phyloP scores from a whole-genome alignment of 1,139 yeast species.

The Kodamaea derodonti region DNA sequence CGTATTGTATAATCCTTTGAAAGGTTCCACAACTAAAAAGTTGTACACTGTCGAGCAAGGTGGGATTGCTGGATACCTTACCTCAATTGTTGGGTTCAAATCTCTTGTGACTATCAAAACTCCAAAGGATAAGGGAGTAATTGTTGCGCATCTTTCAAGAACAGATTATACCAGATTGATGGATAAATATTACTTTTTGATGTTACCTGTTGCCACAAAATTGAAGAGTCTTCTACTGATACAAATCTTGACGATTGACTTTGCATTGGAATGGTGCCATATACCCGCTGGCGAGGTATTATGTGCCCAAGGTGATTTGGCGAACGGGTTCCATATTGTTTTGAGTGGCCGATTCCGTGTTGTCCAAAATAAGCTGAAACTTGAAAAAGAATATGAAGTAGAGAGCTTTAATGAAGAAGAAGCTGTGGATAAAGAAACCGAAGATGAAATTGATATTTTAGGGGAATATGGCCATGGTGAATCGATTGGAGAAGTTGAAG shows the following conservation, averaged over 20 bases:
- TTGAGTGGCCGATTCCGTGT: constrained; percentile 86
- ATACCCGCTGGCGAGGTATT: constrained; percentile 78
- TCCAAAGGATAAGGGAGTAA: constrained; percentile 51
- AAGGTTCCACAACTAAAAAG: constrained; percentile 13
- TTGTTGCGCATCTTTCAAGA: constrained; percentile 71
- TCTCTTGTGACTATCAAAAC: constrained; percentile 67
- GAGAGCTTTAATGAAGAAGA: constrained; percentile 4
- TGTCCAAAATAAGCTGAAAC: constrained; percentile 19
- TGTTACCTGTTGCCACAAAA: constrained; percentile 72
- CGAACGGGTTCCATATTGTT: constrained; percentile 90
- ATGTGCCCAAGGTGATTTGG: constrained; percentile 79
- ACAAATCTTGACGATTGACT: constrained; percentile 72
- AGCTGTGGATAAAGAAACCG: constrained; percentile 7
- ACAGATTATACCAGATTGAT: constrained; percentile 59
- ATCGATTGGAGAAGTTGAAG: constrained; percentile 93
- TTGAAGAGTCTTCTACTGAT: constrained; percentile 64
- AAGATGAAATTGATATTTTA: constrained; percentile 37
- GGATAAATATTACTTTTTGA: constrained; percentile 74
- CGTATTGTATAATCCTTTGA: constrained; percentile 37
- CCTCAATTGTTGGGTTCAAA: constrained; percentile 73
- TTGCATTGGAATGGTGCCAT: constrained; percentile 94
- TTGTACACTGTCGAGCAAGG: constrained; percentile 68
- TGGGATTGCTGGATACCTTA: constrained; percentile 83
- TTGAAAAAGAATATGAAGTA: constrained; percentile 1
- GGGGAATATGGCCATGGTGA: constrained; percentile 94